Evolutionary conservation across 495 filamentous ascomycete species (phyloP).

Genomic region (Neurospora intermedia): DNA sequence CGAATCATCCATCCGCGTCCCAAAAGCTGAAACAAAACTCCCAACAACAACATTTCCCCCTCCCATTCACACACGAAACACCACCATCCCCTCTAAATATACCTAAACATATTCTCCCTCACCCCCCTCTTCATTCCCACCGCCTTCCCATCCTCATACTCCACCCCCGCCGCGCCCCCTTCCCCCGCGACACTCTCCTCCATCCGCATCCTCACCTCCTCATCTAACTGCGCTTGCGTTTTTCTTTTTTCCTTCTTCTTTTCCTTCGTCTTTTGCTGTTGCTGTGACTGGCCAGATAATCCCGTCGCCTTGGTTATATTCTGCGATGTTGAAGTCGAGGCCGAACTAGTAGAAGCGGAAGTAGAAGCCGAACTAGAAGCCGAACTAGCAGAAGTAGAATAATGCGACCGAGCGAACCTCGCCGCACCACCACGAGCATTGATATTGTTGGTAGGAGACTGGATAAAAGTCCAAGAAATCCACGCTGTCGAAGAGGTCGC

Average conservation of each 20-base stretch:
- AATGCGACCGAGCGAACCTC: neutral
- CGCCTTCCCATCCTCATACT: constrained; percentile 67
- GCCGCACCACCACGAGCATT: neutral
- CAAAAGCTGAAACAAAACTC: too few species aligned
- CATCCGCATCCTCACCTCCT: constrained; percentile 55
- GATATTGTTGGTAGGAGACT: neutral
- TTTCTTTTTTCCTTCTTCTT: constrained; percentile 26
- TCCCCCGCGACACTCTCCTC: constrained; percentile 55
- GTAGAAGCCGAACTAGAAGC: neutral
- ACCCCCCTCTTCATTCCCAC: constrained; percentile 70
- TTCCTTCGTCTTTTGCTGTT: neutral
- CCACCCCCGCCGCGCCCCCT: constrained; percentile 67
- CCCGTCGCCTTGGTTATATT: neutral
- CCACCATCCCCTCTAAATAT: constrained; percentile 9
- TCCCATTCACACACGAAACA: too few species aligned
- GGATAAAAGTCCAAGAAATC: neutral
- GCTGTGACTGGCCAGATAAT: neutral
- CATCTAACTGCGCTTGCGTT: constrained; percentile 52
- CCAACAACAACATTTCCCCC: too few species aligned
- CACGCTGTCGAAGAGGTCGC: neutral
- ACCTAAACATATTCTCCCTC: constrained; percentile 64
- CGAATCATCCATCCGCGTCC: too few species aligned
- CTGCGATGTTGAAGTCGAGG: neutral
- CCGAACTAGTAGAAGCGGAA: too few species aligned
- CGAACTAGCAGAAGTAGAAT: too few species aligned